These are phyloP conservation scores for Silene uniflora DNA, from an alignment of 148 eudicot species.

Conservation along the genomic window DNA sequence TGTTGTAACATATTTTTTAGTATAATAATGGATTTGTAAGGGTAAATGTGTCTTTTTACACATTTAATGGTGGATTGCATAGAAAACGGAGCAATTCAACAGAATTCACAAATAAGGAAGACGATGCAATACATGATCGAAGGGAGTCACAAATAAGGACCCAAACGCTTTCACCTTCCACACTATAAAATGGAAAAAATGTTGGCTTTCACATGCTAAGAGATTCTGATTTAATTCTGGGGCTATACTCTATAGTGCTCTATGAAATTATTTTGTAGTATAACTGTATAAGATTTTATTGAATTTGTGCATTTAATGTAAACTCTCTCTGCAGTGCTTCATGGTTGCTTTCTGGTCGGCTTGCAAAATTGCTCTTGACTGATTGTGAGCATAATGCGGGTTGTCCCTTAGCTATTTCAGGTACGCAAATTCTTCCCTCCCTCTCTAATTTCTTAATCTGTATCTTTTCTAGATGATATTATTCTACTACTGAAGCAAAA, in stretches of 20 bases:
- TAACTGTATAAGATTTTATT: constrained; percentile 2
- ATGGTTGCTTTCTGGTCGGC: constrained; percentile 86
- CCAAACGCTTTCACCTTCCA: not conserved
- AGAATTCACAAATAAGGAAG: no score
- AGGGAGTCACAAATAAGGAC: not conserved
- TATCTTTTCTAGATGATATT: not conserved
- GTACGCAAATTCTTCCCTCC: constrained; percentile 27
- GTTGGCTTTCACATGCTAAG: not conserved
- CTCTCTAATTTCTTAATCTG: not conserved
- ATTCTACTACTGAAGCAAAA: not conserved
- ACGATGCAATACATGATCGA: no score
- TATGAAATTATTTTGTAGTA: not conserved
- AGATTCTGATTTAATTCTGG: not conserved
- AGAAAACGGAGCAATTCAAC: no score
- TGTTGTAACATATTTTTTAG: no score
- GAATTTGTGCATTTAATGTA: not conserved
- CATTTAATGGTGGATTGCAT: no score
- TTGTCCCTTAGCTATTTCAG: constrained; percentile 82
- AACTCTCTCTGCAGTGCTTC: constrained; percentile 49
- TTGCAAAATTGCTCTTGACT: constrained; percentile 77
- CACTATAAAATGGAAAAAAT: not conserved
- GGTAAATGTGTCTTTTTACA: no score
- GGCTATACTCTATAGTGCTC: not conserved
- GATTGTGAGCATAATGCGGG: constrained; percentile 72
- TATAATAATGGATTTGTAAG: no score